Evolutionary conservation across 1,284 basidiomycete genomes (phyloP), one percentile per base, ranked within the genome.

Genomic region (Cutaneotrichosporon daszewskae): DNA sequence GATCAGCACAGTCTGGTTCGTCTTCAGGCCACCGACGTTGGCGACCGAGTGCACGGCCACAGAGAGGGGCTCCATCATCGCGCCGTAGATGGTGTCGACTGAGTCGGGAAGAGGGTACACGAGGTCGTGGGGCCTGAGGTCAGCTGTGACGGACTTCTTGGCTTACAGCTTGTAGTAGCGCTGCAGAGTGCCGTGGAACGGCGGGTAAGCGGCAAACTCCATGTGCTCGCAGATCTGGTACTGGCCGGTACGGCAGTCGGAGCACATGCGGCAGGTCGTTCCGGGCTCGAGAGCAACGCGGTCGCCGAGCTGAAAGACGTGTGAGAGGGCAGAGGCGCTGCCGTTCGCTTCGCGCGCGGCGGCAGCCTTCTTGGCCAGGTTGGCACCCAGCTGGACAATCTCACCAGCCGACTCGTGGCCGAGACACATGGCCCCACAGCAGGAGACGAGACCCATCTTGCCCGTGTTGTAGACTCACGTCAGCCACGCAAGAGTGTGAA

Each of bases 21-120:
- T 72, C 39, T 77, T 79, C 66, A 92, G 76, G 33, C 78, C 72
- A 19, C 83, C 90, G 22, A 92, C 76, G 55, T 79, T 85, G 34
- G 80, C 77, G 32, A 95, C 84, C 2, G 87, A 83, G 71, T 96
- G 91, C 13, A 96, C 79, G 13, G 81, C 94, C 33, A 97, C 94
- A 10, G 89, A 80, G 31, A 96, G 79, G 6, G 94, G 94, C 71
- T 97, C 92, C 75, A 96, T 90, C 84, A 77, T 68, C 5, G 67
- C 68, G 14, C 69, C 75, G 46, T 75, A 72, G 36, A 72, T 71
- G 29, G 73, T 53, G 32, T 64, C 60, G 54, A 75, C 70, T 22
- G 59, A 59, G 50, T 73, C 70, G 0, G 68, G 66, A 3, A 72
- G 58, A 18, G 55, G 53, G 54, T 69, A 69, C 20, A 69, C 66